phyloP scores from a whole-genome alignment of 2,329 filamentous ascomycete genomes.

The Neopestalotiopsis clavispora region DNA sequence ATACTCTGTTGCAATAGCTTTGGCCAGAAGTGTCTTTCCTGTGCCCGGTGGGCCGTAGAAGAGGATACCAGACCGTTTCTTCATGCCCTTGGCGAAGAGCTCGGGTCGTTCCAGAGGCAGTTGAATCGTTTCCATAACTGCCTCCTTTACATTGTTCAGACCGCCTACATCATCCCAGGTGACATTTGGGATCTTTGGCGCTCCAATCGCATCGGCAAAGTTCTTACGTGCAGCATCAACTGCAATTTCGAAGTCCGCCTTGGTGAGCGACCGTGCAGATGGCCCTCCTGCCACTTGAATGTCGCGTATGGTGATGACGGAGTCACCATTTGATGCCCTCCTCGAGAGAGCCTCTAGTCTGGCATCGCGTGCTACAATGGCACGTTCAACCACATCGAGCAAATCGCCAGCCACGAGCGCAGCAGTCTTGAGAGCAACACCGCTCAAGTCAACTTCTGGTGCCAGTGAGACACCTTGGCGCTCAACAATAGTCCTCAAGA shows the following conservation, averaged over 20 bases:
- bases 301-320: conserved; percentile 72
- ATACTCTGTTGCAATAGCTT: conserved; percentile 92
- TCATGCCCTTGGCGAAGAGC: conserved; percentile 95
- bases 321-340: conserved; percentile 42
- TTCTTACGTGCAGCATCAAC: conserved; percentile 97
- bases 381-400: conserved; percentile 91
- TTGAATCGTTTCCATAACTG: conserved; percentile 96
- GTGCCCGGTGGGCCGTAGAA: conserved; percentile 93
- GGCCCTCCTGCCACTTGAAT: conserved; percentile 88
- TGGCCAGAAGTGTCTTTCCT: conserved; percentile 89
- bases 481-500: conserved; percentile 78
- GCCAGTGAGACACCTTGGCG: conserved; percentile 79
- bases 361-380: conserved; percentile 75
- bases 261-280: conserved; percentile 77
- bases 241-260: conserved; percentile 86
- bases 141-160: conserved; percentile 91
- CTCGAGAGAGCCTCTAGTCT: conserved; percentile 76
- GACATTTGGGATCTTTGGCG: conserved; percentile 97
- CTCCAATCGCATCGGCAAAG: conserved; percentile 95
- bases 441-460: conserved; percentile 80
- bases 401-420: conserved; percentile 93
- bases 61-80: conserved; percentile 91
- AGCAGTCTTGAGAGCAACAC: conserved; percentile 92
- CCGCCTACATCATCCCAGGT: conserved; percentile 96
- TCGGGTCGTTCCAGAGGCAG: conserved; percentile 89